Conservation (phyloP, 108 stramenopile species). For the Cylindrotheca closterium region DNA sequence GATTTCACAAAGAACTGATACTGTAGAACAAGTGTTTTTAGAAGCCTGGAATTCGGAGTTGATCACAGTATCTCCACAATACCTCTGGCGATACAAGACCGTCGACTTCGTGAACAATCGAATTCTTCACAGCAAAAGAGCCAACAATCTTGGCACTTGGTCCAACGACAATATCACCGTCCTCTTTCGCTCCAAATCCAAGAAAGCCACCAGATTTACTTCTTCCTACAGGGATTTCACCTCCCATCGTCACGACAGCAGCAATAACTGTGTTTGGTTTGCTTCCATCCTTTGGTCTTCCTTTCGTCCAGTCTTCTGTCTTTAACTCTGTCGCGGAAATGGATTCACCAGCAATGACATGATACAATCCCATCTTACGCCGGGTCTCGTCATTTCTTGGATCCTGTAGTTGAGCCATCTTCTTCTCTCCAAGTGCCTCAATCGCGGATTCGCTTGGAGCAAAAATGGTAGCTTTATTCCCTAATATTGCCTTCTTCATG, state of each 20-base stretch:
- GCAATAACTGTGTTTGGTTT: conserved; percentile 40
- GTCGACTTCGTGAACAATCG: conserved; percentile 73
- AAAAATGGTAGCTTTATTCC: conserved; percentile 51
- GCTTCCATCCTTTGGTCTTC: conserved; percentile 29
- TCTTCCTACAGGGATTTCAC: conserved; percentile 63
- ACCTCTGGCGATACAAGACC: conserved; percentile 64
- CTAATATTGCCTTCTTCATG: conserved; percentile 22
- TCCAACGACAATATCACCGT: conserved; percentile 62
- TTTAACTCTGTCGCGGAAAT: conserved; percentile 53
- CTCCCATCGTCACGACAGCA: conserved; percentile 69
- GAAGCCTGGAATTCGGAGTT: conserved; percentile 51
- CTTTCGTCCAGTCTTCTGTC: conserved; percentile 38
- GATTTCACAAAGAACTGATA: too few relatives aligned
- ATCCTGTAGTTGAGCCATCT: conserved; percentile 53
- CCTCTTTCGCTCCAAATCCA: conserved; percentile 78
- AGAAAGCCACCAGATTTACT: conserved; percentile 64
- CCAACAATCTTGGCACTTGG: conserved; percentile 54
- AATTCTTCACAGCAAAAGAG: conserved; percentile 43
- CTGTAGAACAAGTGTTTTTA: too few relatives aligned
- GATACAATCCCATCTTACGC: conserved; percentile 72
- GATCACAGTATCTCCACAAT: conserved; percentile 79
- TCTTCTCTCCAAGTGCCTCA: conserved; percentile 59
- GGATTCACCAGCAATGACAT: conserved; percentile 57
- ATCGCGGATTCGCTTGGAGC: conserved; percentile 74
- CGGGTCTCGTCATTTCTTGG: conserved; percentile 68